Evolutionary conservation across 371 early-diverging fungal genomes (phyloP).

Genomic region (Lichtheimia ramosa): DNA sequence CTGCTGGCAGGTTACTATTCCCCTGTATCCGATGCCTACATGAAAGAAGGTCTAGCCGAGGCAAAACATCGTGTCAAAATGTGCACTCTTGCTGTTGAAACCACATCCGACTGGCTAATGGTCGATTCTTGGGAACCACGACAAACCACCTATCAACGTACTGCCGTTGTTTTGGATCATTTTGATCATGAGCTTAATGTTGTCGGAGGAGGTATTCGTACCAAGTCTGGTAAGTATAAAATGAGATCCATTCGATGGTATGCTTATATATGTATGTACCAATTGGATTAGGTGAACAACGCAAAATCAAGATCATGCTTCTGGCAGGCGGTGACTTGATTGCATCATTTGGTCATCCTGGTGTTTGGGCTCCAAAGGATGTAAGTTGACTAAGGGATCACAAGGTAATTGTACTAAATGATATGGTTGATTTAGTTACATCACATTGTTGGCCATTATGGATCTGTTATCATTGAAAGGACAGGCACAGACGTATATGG

Average conservation of each 20-base stretch:
- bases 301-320: conserved; percentile 78
- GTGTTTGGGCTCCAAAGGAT: conserved; percentile 90
- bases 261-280: not conserved
- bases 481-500: conserved; percentile 94
- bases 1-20: conserved; percentile 94
- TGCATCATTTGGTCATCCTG: conserved; percentile 89
- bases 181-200: conserved; percentile 87
- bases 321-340: conserved; percentile 97
- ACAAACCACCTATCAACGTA: conserved; percentile 82
- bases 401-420: not conserved
- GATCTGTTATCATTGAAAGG: conserved; percentile 95
- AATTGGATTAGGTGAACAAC: conserved; percentile 2
- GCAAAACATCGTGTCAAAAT: conserved; percentile 89
- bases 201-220: conserved; percentile 51
- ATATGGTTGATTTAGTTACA: conserved; percentile 63
- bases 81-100: conserved; percentile 87
- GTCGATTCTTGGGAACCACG: conserved; percentile 95
- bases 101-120: conserved; percentile 88
- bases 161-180: conserved; percentile 92
- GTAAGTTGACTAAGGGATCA: conserved; percentile 54
- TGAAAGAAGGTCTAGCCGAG: conserved; percentile 87
- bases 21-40: conserved; percentile 92
- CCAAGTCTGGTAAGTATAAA: conserved; percentile 35
- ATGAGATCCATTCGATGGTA: not conserved
- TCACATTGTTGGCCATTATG: conserved; percentile 89